Evolutionary conservation across 192 early-diverging fungal genomes (phyloP).

Genomic region (Coemansia sp.): DNA sequence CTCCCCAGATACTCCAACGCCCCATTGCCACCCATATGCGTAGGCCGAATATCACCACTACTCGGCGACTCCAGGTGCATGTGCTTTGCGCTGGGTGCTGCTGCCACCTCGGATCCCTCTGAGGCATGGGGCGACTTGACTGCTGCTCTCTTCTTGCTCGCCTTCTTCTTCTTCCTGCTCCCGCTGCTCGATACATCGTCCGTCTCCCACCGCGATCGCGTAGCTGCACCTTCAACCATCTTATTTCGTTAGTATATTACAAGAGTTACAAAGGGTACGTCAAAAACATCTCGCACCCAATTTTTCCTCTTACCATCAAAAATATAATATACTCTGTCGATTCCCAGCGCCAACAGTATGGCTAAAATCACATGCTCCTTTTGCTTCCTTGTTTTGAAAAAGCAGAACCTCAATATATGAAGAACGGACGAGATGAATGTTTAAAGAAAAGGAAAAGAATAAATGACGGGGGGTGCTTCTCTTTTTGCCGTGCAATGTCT

Average conservation of each 20-base stretch:
- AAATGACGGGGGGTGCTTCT: too few relatives aligned
- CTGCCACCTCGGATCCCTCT: too few relatives aligned
- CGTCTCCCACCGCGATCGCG: constrained; percentile 7
- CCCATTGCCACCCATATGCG: neutral
- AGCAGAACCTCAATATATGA: neutral
- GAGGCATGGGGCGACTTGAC: too few relatives aligned
- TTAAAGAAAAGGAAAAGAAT: too few relatives aligned
- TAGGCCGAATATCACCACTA: neutral
- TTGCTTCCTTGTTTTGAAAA: too few relatives aligned
- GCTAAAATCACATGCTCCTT: neutral
- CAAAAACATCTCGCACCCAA: too few relatives aligned
- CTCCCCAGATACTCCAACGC: constrained; percentile 15
- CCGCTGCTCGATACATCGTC: neutral
- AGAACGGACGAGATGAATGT: neutral
- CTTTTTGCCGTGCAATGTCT: neutral
- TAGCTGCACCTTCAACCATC: neutral
- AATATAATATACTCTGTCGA: neutral
- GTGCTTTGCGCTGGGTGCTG: too few relatives aligned
- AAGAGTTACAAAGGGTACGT: too few relatives aligned
- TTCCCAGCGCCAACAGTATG: neutral
- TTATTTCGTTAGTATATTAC: neutral
- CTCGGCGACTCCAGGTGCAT: too few relatives aligned
- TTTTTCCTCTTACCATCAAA: neutral
- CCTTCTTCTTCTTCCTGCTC: neutral
- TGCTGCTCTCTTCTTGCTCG: neutral